Conservation (phyloP, 208 protist species). For the Blastocrithidia nonstop region DNA sequence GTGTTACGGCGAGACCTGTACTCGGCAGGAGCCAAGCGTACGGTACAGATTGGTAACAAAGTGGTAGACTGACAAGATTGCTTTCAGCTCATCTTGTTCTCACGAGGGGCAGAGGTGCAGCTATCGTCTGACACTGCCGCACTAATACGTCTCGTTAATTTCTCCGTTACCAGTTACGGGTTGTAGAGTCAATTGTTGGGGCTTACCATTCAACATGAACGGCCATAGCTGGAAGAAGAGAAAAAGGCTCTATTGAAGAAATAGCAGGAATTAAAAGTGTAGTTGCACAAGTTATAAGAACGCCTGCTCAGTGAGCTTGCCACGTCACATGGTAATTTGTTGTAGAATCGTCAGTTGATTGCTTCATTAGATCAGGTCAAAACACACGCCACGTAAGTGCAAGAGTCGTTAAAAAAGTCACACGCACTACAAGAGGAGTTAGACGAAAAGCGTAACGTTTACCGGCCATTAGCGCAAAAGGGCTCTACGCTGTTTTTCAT, state of each 20-base stretch:
- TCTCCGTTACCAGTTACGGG: slow-evolving; percentile 90
- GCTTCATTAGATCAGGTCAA: slow-evolving; percentile 90
- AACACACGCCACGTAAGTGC: slow-evolving; percentile 72
- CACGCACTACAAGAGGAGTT: slow-evolving; percentile 80
- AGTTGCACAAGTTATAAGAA: slow-evolving; percentile 88
- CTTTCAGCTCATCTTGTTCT: slow-evolving; percentile 92
- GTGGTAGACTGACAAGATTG: slow-evolving; percentile 91
- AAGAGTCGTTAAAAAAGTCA: slow-evolving; percentile 69
- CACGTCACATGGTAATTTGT: slow-evolving; percentile 83
- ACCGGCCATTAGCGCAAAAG: slow-evolving; percentile 79
- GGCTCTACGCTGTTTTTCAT: slow-evolving; percentile 89
- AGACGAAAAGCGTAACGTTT: slow-evolving; percentile 90
- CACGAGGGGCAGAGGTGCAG: slow-evolving; percentile 71
- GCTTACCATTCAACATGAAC: slow-evolving; percentile 90
- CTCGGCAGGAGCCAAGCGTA: slow-evolving; percentile 74
- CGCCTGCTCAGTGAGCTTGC: slow-evolving; percentile 87
- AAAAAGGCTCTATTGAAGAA: slow-evolving; percentile 87
- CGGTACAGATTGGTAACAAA: slow-evolving; percentile 94
- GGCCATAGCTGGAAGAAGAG: slow-evolving; percentile 91
- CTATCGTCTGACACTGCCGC: slow-evolving; percentile 81
- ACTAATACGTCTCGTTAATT: slow-evolving; percentile 92
- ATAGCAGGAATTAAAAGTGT: slow-evolving; percentile 91
- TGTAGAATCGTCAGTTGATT: slow-evolving; percentile 92
- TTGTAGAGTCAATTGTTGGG: slow-evolving; percentile 94
- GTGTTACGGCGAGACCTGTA: slow-evolving; percentile 90